Percentiles rank a stretch among this genome's conserved stretches.
These are phyloP conservation scores for Fusarium tanahbumbuense DNA, from an alignment of 2,329 filamentous ascomycete species.

Conservation along the genomic window DNA sequence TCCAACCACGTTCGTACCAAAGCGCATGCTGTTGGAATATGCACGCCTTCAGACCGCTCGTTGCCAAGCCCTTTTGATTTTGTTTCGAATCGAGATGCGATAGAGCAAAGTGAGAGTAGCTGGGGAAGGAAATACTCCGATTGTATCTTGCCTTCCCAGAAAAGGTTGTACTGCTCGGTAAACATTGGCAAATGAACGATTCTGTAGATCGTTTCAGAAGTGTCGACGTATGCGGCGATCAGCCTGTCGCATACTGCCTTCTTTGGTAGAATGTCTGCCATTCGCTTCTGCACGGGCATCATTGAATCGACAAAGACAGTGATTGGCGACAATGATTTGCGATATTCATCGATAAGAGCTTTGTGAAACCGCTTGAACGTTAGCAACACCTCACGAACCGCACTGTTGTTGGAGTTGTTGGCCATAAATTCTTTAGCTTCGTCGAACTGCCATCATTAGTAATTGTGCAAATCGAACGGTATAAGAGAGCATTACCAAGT, in stretches of 20 bases:
- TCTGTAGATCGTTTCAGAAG: constrained; percentile 65
- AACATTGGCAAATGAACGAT: constrained; percentile 66
- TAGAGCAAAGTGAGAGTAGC: constrained; percentile 63
- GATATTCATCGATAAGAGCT: constrained; percentile 60
- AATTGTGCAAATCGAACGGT: not conserved
- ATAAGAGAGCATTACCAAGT: constrained; percentile 57
- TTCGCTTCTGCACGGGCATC: constrained; percentile 67
- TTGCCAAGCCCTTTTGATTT: constrained; percentile 62
- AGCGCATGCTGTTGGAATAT: constrained; percentile 67
- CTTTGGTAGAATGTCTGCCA: constrained; percentile 66
- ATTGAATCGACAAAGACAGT: constrained; percentile 69
- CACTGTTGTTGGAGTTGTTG: constrained; percentile 54
- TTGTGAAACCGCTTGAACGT: constrained; percentile 61
- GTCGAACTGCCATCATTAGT: constrained; percentile 57
- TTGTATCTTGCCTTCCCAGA: constrained; percentile 62
- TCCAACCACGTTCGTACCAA: constrained; percentile 67
- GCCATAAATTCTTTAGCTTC: constrained; percentile 65
- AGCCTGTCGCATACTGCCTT: constrained; percentile 64
- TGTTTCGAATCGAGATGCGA: constrained; percentile 65
- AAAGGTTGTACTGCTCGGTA: constrained; percentile 61
- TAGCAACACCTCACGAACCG: constrained; percentile 57
- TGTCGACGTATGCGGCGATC: constrained; percentile 61
- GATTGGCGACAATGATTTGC: constrained; percentile 61
- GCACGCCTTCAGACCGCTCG: constrained; percentile 65
- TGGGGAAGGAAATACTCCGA: constrained; percentile 65